Base-by-base conservation (phyloP, 345 rosid species). In the Tarenaya hassleriana region DNA sequence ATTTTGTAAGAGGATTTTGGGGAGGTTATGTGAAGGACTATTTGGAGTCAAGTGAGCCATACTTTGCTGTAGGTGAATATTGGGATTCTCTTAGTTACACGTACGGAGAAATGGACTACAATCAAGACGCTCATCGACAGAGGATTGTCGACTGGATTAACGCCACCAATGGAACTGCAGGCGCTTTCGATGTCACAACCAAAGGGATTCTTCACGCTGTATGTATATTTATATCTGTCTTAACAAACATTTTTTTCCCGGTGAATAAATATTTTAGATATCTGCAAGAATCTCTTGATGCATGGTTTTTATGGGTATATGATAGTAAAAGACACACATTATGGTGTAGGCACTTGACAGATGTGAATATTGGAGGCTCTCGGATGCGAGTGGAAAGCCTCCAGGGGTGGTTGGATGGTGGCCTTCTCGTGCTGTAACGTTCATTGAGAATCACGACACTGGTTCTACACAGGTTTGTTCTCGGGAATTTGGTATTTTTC, bases 21-120 rank as follows among this genome's bases (percentile, higher is more conserved):
- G 96, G 98, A 68, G 98, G 98, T 58, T 87, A 91, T 68, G 90
- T 87, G n/a, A 87, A 84, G 81, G 98, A 91, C 77, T 91, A 91
- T 63, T 38, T 91, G 73, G 94, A 84, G 66, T 77, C 94, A 42
- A 91, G 47, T 68, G 81, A 81, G 46, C 98, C 98, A 3, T 76
- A 69, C 63, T 91, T 91, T 64, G 86, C 86, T 31, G 96, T 87
- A 42, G 98, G 96, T 21, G 98, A 91, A 74, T 91, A 77, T 55
- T 91, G 96, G 96, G 98, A 91, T 79, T 91, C 98, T 19, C 74
- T 91, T 34, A 77, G 74, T 65, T 87, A 91, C 69, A 82, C 86
- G 1, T 91, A 82, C 47, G 84, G 84, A 42, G 96, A 79, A 60
- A 75, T 91, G 96, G 96, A 87, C 58, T 80, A 84, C 81, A 75